Evolutionary conservation across 2,329 filamentous ascomycete genomes (phyloP), one percentile per base, ranked within the genome.

Genomic region (Diaporthe sp.): DNA sequence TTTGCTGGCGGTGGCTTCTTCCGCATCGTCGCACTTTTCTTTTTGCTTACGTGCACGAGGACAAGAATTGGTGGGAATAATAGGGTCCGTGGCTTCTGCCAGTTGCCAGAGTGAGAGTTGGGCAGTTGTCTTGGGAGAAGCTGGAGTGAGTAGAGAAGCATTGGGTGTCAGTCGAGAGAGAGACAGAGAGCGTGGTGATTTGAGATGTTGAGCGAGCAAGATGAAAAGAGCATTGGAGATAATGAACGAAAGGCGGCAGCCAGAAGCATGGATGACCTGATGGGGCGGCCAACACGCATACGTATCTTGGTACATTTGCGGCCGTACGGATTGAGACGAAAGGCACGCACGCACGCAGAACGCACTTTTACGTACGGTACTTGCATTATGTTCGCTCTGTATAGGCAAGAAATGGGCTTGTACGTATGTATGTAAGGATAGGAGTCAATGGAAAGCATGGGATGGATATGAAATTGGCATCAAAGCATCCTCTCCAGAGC

Each of bases 361-460:
- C 57, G 71, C 71, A 74, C 54, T 54, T 54, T 73, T 71, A 72
- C 66, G 45, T 60, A 66, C 55, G 66, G 50, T 25, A 73, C 58
- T 61, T 67, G 66, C 58, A 71, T 71, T 50, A 72, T 72, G 68
- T 72, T 47, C 68, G 50, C 68, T 74, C 64, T 72, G 66, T 61
- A 54, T 25, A 57, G 54, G 55, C 69, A 55, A 58, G 38, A 50
- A 61, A 74, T 73, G 67, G 67, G 52, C 38, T 57, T 71, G 74
- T 74, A 75, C 71, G 74, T 74, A 71, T 74, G 64, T 74, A 71
- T 74, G 64, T 74, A 71, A 57, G 40, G 47, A 71, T 75, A 74
- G 72, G 67, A 74, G 42, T 71, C 45, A 57, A 50, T 66, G 71
- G 55, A 25, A 60, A 71, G 67, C 71, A 74, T 74, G 50, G 72